These are phyloP conservation scores for Eucalyptus marginata DNA, from an alignment of 345 rosid genomes.

Conservation along the genomic window DNA sequence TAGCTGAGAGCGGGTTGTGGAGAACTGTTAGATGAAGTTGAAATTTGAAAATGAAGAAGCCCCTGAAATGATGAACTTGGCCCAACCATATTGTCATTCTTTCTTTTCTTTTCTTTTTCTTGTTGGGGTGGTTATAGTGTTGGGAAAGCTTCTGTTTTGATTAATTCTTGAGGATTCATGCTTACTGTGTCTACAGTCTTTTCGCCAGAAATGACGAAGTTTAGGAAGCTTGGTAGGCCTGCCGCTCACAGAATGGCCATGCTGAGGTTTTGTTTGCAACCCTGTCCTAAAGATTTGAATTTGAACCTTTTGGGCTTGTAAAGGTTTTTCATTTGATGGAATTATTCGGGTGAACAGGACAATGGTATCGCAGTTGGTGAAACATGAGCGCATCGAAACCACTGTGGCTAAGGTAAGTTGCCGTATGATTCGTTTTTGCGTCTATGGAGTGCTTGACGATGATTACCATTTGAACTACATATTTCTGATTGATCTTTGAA, in stretches of 20 bases:
- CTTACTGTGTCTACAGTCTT: background rate
- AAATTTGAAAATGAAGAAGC: background rate
- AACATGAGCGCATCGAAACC: slow-evolving; percentile 90
- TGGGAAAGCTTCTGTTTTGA: background rate
- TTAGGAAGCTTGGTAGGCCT: slow-evolving; percentile 76
- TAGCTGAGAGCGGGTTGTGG: background rate
- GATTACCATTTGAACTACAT: background rate
- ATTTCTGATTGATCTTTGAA: background rate
- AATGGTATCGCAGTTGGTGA: slow-evolving; percentile 91
- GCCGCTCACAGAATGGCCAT: slow-evolving; percentile 81
- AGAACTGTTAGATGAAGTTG: background rate
- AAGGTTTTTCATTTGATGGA: background rate
- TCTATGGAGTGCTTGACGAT: background rate
- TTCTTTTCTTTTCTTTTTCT: too few species aligned
- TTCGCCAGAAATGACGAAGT: slow-evolving; percentile 48
- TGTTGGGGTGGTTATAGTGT: background rate
- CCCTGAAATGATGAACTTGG: background rate
- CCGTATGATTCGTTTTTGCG: background rate
- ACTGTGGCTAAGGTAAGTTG: slow-evolving; percentile 68
- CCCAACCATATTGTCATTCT: background rate
- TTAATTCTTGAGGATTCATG: background rate
- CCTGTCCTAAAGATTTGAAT: background rate
- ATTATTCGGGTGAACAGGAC: slow-evolving; percentile 27
- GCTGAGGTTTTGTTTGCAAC: slow-evolving; percentile 52
- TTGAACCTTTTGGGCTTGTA: background rate